Evolutionary conservation across 805 yeast genomes (phyloP).

Genomic region (Spathaspora passalidarum): DNA sequence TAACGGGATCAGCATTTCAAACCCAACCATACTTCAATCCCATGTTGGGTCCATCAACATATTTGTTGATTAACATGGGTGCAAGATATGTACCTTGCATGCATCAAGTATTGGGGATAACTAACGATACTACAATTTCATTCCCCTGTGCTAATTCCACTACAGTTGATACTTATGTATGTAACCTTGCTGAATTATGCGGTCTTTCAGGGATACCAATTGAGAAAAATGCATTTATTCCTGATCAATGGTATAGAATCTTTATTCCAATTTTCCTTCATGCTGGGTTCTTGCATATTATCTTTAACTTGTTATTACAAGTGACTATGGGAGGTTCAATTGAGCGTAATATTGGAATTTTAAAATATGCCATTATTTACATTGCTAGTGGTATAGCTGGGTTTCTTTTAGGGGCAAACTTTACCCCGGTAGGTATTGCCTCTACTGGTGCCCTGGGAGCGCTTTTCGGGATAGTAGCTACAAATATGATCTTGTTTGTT

Average conservation of each 20-base stretch:
- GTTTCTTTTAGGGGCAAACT: constrained; percentile 65
- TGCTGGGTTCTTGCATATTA: constrained; percentile 69
- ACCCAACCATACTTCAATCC: constrained; percentile 73
- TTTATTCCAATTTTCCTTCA: constrained; percentile 70
- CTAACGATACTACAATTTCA: constrained; percentile 40
- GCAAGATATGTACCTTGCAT: constrained; percentile 72
- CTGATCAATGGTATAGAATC: constrained; percentile 68
- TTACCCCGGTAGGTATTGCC: constrained; percentile 62
- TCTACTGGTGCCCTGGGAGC: constrained; percentile 73
- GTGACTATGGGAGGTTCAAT: constrained; percentile 57
- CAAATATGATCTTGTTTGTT: constrained; percentile 54
- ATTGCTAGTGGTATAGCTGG: constrained; percentile 64
- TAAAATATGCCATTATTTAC: constrained; percentile 54
- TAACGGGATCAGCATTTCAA: constrained; percentile 65
- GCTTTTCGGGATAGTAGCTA: constrained; percentile 64
- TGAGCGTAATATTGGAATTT: constrained; percentile 54
- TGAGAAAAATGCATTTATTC: constrained; percentile 33
- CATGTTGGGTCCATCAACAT: constrained; percentile 74
- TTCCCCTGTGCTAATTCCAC: constrained; percentile 77
- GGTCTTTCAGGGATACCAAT: constrained; percentile 51
- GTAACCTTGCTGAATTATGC: constrained; percentile 56
- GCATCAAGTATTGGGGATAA: constrained; percentile 49
- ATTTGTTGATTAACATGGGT: constrained; percentile 65
- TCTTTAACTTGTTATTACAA: constrained; percentile 61
- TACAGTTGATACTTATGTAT: constrained; percentile 48